Evolutionary conservation across 306 rosid species (phyloP), one percentile per base, ranked within the genome.

Genomic region (Biancaea sappan): DNA sequence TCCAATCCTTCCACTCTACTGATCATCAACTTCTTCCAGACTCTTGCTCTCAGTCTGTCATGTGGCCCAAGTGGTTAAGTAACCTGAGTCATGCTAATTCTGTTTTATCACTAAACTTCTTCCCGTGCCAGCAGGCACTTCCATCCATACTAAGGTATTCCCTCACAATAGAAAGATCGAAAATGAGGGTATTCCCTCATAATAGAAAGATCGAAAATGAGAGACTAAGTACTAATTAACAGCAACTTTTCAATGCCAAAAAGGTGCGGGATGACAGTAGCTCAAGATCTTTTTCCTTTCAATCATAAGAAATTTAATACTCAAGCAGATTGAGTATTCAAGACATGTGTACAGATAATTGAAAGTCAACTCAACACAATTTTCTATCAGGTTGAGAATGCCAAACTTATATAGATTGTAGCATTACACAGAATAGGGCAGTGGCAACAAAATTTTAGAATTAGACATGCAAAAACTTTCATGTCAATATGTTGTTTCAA

Each of bases 271-370:
- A 57, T 62, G n/a, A 16, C 18, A 79, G 75, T 41, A 66, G 57
- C 28, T 48, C 75, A 73, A 62, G 38, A 56, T 47, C 22, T 15
- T 70, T 54, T 6, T 9, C 19, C 35, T 69, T 68, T 69, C 77
- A 61, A 9, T 31, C 4, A 28, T 16, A 73, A 34, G 29, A 25
- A 9, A 22, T 48, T 73, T 21, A 82, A 32, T 13, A 62, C 3
- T 46, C 64, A 63, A 69, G 61, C 4, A 74, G 65, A 26, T 47
- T 47, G 11, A 37, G 5, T 19, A 26, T 56, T 66, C 32, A 66
- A 31, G 47, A 43, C 24, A 18, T 12, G 58, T 29, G 35, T 6
- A 61, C 8, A 18, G 6, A 29, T 2, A 3, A 11, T 10, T 12
- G 32, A 14, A 60, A 11, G 16, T 28, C 71, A 19, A 44, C 8